These are phyloP conservation scores for Tuber borchii DNA, from an alignment of 495 filamentous ascomycete genomes.

Conservation along the genomic window DNA sequence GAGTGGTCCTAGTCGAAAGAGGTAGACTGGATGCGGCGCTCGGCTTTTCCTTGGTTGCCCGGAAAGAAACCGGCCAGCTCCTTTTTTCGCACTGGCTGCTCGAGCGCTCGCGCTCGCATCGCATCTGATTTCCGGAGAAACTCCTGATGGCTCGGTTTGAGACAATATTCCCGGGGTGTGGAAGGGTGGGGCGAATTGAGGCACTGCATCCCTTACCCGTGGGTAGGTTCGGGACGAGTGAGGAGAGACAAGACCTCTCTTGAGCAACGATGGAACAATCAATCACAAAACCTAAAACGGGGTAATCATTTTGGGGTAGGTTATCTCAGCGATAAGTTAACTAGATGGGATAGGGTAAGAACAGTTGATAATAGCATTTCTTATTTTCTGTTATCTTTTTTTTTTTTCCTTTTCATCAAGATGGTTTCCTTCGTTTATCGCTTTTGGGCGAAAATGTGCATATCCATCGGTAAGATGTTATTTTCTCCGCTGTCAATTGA, in stretches of 20 bases:
- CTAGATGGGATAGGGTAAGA: not conserved
- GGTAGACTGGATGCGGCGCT: slow-evolving; percentile 11
- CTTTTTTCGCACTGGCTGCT: slow-evolving; percentile 13
- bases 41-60: slow-evolving; percentile 25
- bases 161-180: slow-evolving; percentile 18
- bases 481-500: slow-evolving; percentile 34
- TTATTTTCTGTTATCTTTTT: not conserved
- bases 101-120: slow-evolving; percentile 8
- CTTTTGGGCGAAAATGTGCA: not conserved
- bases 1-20: not conserved
- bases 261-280: not conserved
- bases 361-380: not conserved
- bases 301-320: not conserved
- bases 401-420: not conserved
- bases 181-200: not conserved
- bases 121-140: slow-evolving; percentile 33
- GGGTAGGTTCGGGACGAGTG: not conserved
- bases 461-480: slow-evolving; percentile 10
- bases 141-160: slow-evolving; percentile 29
- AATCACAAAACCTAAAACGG: not conserved
- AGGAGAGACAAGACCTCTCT: not conserved
- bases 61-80: slow-evolving; percentile 31
- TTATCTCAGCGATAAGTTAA: not conserved
- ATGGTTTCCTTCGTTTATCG: not conserved
- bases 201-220: not conserved